phyloP scores from a whole-genome alignment of 2,329 filamentous ascomycete genomes.

The Aspergillus candidus region DNA sequence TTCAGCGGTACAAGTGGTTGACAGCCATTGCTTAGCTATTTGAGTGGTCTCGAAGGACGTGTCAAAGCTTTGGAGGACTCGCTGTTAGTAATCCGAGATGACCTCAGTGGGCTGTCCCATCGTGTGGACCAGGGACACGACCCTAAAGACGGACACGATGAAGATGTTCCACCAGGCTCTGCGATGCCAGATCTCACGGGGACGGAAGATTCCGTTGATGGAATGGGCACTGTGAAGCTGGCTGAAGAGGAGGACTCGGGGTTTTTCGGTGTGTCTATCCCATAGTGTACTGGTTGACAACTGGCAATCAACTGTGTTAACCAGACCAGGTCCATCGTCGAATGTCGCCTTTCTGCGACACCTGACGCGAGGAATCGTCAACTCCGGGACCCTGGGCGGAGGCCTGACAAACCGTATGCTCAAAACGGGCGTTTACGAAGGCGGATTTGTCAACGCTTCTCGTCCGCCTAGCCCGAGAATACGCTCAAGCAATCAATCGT shows the following conservation, averaged over 20 bases:
- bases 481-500: background rate
- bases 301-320: background rate
- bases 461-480: constrained; percentile 11
- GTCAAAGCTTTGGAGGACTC: constrained; percentile 24
- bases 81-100: constrained; percentile 8
- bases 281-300: too few species aligned
- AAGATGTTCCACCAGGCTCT: background rate
- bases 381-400: constrained; percentile 7
- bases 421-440: constrained; percentile 1
- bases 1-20: background rate
- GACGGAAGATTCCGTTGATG: constrained; percentile 27
- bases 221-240: constrained; percentile 32
- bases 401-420: constrained; percentile 1
- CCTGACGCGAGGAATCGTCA: constrained; percentile 11
- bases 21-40: constrained; percentile 6
- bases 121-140: background rate
- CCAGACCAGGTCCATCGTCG: constrained; percentile 15
- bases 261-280: constrained; percentile 27
- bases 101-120: constrained; percentile 5
- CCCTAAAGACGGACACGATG: background rate
- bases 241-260: constrained; percentile 33
- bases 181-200: constrained; percentile 10
- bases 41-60: constrained; percentile 22
- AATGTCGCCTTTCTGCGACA: constrained; percentile 23
- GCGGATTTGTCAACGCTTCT: constrained; percentile 16